Base-by-base conservation (phyloP, 169 alveolate genomes). In the Besnoitia besnoiti region DNA sequence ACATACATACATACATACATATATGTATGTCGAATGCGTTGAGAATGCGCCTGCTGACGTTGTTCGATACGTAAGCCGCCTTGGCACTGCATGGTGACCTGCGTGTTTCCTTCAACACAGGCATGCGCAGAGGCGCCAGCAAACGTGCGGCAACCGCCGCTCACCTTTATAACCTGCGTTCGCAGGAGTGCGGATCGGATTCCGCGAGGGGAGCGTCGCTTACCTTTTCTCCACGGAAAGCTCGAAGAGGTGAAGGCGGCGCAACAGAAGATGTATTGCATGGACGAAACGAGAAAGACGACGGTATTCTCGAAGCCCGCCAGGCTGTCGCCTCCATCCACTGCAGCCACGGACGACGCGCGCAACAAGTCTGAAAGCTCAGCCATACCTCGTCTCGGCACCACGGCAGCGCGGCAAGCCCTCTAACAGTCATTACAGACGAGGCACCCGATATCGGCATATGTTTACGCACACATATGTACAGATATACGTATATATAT, bases 151-250 rank as follows among this genome's bases (percentile, higher is more conserved):
- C n/a, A n/a, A n/a, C n/a, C n/a, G n/a, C n/a, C n/a, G n/a, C n/a
- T n/a, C n/a, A n/a, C n/a, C n/a, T n/a, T n/a, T n/a, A n/a, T n/a
- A n/a, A n/a, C n/a, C n/a, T n/a, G n/a, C n/a, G n/a, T n/a, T n/a
- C n/a, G n/a, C n/a, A n/a, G n/a, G n/a, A n/a, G n/a, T n/a, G n/a
- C n/a, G n/a, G n/a, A n/a, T n/a, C n/a, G n/a, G n/a, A n/a, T 30
- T 67, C 4, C 47, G 0, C 1, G 40, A 8, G 44, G 44, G n/a
- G 39, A 5, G 14, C 12, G 42, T 30, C 12, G 59, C 47, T 14
- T 44, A 42, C 87, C 87, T 77, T 77, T 37, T 10, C 87, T 51
- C 87, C 87, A 77, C 33, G 87, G 87, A 37, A 21, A 42, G 87
- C 55, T 39, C 59, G 87, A 77, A 21, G 87, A 37, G 8, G 44